Conservation (phyloP, 805 yeast species). For the Soucietia sequanensis region DNA sequence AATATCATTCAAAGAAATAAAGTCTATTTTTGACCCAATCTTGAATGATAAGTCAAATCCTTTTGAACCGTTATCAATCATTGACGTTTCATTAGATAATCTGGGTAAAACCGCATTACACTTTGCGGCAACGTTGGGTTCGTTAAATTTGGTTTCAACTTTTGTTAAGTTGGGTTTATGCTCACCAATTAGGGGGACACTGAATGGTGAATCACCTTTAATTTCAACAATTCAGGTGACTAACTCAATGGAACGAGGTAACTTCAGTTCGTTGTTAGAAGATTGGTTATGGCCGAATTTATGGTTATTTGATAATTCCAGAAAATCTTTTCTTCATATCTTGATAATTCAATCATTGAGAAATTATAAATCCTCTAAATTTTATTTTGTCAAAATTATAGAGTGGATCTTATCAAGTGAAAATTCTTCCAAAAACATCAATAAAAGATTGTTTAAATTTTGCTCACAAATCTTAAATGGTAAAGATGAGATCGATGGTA, state of each 20-base stretch:
- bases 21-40: slow-evolving; percentile 21
- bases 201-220: slow-evolving; percentile 37
- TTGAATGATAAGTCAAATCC: slow-evolving; percentile 14
- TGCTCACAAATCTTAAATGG: slow-evolving; percentile 26
- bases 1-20: slow-evolving; percentile 20
- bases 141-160: slow-evolving; percentile 30
- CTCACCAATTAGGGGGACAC: slow-evolving; percentile 40
- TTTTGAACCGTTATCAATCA: slow-evolving; percentile 7
- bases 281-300: slow-evolving; percentile 61
- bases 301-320: slow-evolving; percentile 52
- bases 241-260: slow-evolving; percentile 74
- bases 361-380: slow-evolving; percentile 33
- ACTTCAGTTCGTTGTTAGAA: slow-evolving; percentile 69
- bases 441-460: slow-evolving; percentile 10
- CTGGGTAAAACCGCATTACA: slow-evolving; percentile 43
- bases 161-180: slow-evolving; percentile 34
- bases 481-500: slow-evolving; percentile 35
- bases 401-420: slow-evolving; percentile 25
- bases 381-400: slow-evolving; percentile 33
- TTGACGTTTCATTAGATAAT: slow-evolving; percentile 39
- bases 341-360: slow-evolving; percentile 51
- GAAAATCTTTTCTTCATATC: slow-evolving; percentile 83
- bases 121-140: slow-evolving; percentile 42
- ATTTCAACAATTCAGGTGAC: slow-evolving; percentile 82
- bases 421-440: slow-evolving; percentile 16